Evolutionary conservation across 2,329 filamentous ascomycete species (phyloP).

Genomic region (Exophiala oligosperma): DNA sequence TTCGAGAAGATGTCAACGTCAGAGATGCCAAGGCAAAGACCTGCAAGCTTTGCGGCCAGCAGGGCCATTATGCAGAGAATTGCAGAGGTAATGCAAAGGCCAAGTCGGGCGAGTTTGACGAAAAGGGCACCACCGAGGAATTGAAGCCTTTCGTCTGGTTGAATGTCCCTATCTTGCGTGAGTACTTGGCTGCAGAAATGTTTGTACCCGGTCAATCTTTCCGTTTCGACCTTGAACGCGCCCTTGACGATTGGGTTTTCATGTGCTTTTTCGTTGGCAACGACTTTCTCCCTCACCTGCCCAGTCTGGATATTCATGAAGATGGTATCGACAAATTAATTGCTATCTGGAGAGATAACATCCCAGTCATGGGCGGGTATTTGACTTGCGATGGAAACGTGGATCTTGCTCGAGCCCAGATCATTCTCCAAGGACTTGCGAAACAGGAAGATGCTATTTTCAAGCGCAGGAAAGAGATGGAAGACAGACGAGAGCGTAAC

Average conservation of each 20-base stretch:
- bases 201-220: slow-evolving; percentile 80
- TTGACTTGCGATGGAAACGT: slow-evolving; percentile 94
- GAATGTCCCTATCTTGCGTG: slow-evolving; percentile 84
- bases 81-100: slow-evolving; percentile 78
- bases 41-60: slow-evolving; percentile 88
- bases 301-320: slow-evolving; percentile 95
- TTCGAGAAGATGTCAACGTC: slow-evolving; percentile 95
- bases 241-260: slow-evolving; percentile 97
- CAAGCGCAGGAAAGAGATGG: slow-evolving; percentile 77
- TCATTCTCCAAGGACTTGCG: slow-evolving; percentile 83
- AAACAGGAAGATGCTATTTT: slow-evolving; percentile 96
- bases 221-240: slow-evolving; percentile 87
- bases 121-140: slow-evolving; percentile 69
- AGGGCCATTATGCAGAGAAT: slow-evolving; percentile 83
- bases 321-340: slow-evolving; percentile 96
- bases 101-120: slow-evolving; percentile 76
- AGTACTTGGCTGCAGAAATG: slow-evolving; percentile 90
- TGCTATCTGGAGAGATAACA: slow-evolving; percentile 93
- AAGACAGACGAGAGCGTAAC: slow-evolving; percentile 78
- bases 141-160: slow-evolving; percentile 98
- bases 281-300: slow-evolving; percentile 94
- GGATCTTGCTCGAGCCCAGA: slow-evolving; percentile 80
- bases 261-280: slow-evolving; percentile 99
- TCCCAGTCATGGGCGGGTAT: slow-evolving; percentile 90
- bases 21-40: slow-evolving; percentile 79